These are phyloP conservation scores for Geranium brycei DNA, from an alignment of 345 rosid genomes.

Conservation along the genomic window DNA sequence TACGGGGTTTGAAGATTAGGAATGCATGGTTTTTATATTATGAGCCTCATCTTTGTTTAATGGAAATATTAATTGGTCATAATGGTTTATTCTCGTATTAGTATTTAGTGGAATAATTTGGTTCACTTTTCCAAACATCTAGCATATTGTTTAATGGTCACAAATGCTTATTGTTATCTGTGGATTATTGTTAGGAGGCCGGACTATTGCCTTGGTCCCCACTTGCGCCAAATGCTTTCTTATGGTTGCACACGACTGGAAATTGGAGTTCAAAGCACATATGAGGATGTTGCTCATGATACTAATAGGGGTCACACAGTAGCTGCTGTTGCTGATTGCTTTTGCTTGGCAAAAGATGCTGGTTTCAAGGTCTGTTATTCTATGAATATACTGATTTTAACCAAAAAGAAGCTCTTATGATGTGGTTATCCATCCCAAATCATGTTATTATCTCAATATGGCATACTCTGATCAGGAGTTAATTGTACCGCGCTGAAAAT, in stretches of 20 bases:
- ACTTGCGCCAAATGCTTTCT: conserved; percentile 86
- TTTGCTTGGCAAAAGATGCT: conserved; percentile 94
- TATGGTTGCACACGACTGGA: conserved; percentile 95
- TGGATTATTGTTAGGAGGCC: conserved; percentile 61
- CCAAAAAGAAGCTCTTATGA: not conserved
- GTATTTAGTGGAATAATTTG: not conserved
- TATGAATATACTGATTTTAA: too few relatives aligned
- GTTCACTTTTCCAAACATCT: conserved; percentile 2
- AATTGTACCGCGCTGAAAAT: too few relatives aligned
- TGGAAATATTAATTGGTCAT: not conserved
- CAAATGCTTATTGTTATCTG: conserved; percentile 8
- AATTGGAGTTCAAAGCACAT: conserved; percentile 99
- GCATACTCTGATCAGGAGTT: too few relatives aligned
- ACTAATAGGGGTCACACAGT: conserved; percentile 97
- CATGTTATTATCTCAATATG: not conserved
- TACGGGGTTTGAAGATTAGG: not conserved
- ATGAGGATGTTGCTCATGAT: conserved; percentile 96
- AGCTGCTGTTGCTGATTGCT: conserved; percentile 98
- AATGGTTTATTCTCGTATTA: not conserved
- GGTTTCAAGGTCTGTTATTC: conserved; percentile 70
- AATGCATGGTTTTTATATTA: not conserved
- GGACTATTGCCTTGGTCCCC: conserved; percentile 97
- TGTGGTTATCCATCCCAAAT: too few relatives aligned
- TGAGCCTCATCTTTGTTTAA: not conserved
- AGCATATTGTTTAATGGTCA: not conserved